Evolutionary conservation across 805 yeast species (phyloP), one percentile per base, ranked within the genome.

Genomic region (Yarrowia alimentaria): DNA sequence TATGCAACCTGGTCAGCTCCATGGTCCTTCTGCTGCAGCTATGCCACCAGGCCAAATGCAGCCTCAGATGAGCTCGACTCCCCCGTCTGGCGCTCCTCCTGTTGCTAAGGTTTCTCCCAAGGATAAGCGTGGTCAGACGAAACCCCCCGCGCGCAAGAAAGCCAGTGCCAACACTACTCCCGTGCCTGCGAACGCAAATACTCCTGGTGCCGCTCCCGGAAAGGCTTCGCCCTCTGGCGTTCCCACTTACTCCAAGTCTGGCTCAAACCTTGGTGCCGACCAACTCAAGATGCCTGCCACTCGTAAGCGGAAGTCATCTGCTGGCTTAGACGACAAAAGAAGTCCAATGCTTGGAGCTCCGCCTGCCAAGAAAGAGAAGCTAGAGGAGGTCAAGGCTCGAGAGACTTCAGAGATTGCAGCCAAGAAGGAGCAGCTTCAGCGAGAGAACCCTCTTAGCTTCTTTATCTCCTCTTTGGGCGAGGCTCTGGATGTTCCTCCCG

Each of bases 401-500:
- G 63, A 57, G 52, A 55, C 54, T 53, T 29, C 52, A 10, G 61
- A 59, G 29, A 47, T 47, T 32, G 42, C 33, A 12, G 51, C 51
- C 20, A 47, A 47, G 21, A 50, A 62, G 53, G 56, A 58, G 42
- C 63, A 59, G 53, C 53, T 65, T 29, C 58, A 68, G 1, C 51
- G 58, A 12, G 53, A 61, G n/a, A 63, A 64, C 31, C 64, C 67
- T 4, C 40, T 60, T 31, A 58, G 60, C 22, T 66, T 59, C 54
- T 61, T 64, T 48, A 47, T 65, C 25, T 55, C 68, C 5, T 58
- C 63, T 16, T 59, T 66, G 21, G 68, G 67, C 4, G 64, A 67
- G 13, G 64, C 63, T 8, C 56, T 67, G 42, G 66, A 64, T 47
- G 61, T 64, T 11, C 48, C 63, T 6, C 62, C 64, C 9, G 64